Evolutionary conservation across 495 filamentous ascomycete genomes (phyloP), one percentile per base, ranked within the genome.

Genomic region (Margaritispora aquatica): DNA sequence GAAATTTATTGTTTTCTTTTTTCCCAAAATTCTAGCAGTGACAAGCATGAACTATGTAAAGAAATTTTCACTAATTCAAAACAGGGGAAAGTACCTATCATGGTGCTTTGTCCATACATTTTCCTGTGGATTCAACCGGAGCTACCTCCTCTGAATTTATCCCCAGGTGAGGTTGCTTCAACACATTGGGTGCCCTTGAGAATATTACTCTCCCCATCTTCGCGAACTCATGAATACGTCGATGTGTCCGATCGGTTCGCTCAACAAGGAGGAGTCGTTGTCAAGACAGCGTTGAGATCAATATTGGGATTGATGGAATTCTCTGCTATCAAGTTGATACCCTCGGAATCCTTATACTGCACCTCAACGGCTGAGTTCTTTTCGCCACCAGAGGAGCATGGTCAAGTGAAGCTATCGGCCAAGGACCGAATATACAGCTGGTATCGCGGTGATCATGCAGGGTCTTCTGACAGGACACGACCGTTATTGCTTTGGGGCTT

Each of bases 71-170:
- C 38, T 44, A n/a, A 44, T 44, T 44, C 38, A n/a, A 44, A 10
- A 44, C 19, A 44, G 38, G 85, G 85, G 19, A 85, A 82, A 60
- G 75, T 81, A 22, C 86, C 87, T 81, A 68, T 92, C 29, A 89
- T 92, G 86, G 85, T 91, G 1, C 80, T 92, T 4, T 90, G 87
- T 60, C 87, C 88, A 0, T 91, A 86, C 68, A 74, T 92, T 48
- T 91, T 84, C 66, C 72, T 92, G 22, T 68, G 82, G 29, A 86
- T 82, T 13, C 76, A 74, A 24, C 79, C 78, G 41, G 72, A 80
- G 29, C 73, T 82, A 10, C 84, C 86, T 1, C 71, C 80, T 9
- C 74, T 91, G 17, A 74, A 74, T 20, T 73, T 91, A 22, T 87
- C 91, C 64, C 85, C 87, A 1, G 79, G 83, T 2, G 88, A 92